phyloP scores from a whole-genome alignment of 352 stramenopile genomes.

The Globisporangium middletonii region DNA sequence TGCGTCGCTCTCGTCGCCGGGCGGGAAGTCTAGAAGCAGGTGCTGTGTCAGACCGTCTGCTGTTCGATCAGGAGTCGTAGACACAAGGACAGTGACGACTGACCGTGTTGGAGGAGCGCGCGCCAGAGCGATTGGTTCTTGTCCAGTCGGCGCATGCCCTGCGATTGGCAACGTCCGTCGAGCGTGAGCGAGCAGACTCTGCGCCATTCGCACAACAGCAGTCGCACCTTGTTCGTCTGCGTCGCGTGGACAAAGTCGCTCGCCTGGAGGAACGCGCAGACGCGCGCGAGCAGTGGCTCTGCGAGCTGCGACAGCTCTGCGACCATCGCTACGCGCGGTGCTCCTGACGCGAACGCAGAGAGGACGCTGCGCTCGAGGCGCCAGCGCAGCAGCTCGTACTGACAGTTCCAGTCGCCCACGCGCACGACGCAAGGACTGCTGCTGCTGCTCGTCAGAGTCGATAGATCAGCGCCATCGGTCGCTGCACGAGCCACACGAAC shows the following conservation, averaged over 20 bases:
- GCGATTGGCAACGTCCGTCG: neutral
- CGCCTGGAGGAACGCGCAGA: constrained; percentile 25
- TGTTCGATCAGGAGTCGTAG: neutral
- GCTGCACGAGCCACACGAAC: constrained; percentile 15
- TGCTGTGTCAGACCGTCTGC: no score
- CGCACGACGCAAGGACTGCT: constrained; percentile 7
- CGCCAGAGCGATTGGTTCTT: constrained; percentile 23
- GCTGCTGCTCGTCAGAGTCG: neutral
- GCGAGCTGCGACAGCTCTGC: constrained; percentile 39
- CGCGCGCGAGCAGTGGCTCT: constrained; percentile 19
- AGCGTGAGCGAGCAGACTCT: neutral
- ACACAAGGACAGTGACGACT: neutral
- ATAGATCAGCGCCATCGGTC: neutral
- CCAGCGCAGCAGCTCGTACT: constrained; percentile 35
- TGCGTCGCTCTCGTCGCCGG: neutral
- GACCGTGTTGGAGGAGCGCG: constrained; percentile 24
- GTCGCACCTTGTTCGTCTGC: constrained; percentile 29
- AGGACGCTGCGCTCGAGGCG: constrained; percentile 43
- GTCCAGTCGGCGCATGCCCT: constrained; percentile 6
- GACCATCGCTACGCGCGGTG: constrained; percentile 13
- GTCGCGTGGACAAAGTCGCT: constrained; percentile 27
- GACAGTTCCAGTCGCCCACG: constrained; percentile 26
- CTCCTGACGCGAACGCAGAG: constrained; percentile 15
- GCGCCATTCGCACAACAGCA: neutral
- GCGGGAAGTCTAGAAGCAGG: neutral